A percentile compares a stretch with the other conserved stretches of the same genome.
Conservation (phyloP, 768 basidiomycete genomes). For the Phaeotremella fagi region DNA sequence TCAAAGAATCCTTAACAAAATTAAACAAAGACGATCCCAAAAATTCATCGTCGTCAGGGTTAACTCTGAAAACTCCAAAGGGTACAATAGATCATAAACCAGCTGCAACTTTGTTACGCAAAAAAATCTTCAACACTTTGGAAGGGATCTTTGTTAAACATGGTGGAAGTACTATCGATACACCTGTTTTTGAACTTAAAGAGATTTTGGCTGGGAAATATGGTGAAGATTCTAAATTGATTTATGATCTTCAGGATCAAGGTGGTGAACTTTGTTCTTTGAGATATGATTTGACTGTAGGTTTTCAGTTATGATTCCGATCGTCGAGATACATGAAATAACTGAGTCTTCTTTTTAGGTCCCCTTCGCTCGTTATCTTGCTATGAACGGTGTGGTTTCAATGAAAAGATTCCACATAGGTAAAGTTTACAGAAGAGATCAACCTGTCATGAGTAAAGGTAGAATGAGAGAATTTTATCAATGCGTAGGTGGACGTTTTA, state of each 20-base stretch:
- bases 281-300: conserved; percentile 87
- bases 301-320: too few species aligned
- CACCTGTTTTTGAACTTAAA: conserved; percentile 96
- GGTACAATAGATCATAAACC: conserved; percentile 95
- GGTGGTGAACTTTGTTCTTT: conserved; percentile 93
- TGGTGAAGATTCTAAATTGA: conserved; percentile 94
- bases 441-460: conserved; percentile 95
- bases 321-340: neutral
- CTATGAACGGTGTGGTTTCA: conserved; percentile 76
- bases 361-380: conserved; percentile 88
- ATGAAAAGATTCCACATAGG: conserved; percentile 94
- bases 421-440: conserved; percentile 97
- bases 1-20: conserved; percentile 50
- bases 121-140: conserved; percentile 81
- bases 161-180: conserved; percentile 89
- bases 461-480: conserved; percentile 98
- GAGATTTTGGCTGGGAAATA: conserved; percentile 91
- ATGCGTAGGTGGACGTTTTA: conserved; percentile 58
- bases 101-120: conserved; percentile 83
- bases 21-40: conserved; percentile 51
- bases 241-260: conserved; percentile 95
- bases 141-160: conserved; percentile 81
- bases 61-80: conserved; percentile 92
- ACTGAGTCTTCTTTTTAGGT: conserved; percentile 50
- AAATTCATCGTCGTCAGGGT: conserved; percentile 52